Evolutionary conservation across 1,284 basidiomycete species (phyloP), one percentile per base, ranked within the genome.

Genomic region (Puccinia coronata): DNA sequence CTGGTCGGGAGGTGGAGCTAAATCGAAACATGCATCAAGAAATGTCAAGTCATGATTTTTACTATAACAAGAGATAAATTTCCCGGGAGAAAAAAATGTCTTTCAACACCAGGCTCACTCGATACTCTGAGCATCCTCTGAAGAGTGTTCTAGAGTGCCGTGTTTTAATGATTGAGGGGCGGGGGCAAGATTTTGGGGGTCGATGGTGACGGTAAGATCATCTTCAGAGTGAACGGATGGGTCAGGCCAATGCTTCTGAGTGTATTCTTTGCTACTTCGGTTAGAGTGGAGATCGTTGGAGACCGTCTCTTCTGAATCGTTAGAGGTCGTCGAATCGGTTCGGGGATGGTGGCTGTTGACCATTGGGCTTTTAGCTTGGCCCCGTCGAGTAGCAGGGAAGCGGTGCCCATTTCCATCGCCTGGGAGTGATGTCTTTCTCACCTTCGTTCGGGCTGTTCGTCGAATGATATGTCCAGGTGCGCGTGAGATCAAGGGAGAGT

Each of bases 371-470:
- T 34, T 55, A 16, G 39, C 41, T 51, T 71, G 65, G 0, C 53
- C 34, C 43, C 57, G 65, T 31, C 77, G 77, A 61, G 65, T 80
- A 23, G 77, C 67, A 6, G 86, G 87, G 87, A 95, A 96, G 23
- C 93, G 91, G 88, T 93, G 92, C 2, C 92, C 92, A 63, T 91
- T 91, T 5, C 90, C 92, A 85, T 92, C 93, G 28, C 92, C 92
- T 14, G 90, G 88, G 31, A 92, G 86, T 18, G 91, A 90, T n/a
- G 91, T 89, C 87, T 98, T 99, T 79, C 96, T 91, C 84, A 98
- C 97, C 88, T 95, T 96, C 2, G 96, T 99, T 28, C 96, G 91
- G 11, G 94, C 95, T 16, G 94, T 91, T 65, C 96, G 92, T 41
- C 95, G 93, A 18, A 99, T 89, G 84, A 96, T 95, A 86, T 92